Evolutionary conservation across 2,329 filamentous ascomycete species (phyloP).

Genomic region (Xylariaceae sp.): DNA sequence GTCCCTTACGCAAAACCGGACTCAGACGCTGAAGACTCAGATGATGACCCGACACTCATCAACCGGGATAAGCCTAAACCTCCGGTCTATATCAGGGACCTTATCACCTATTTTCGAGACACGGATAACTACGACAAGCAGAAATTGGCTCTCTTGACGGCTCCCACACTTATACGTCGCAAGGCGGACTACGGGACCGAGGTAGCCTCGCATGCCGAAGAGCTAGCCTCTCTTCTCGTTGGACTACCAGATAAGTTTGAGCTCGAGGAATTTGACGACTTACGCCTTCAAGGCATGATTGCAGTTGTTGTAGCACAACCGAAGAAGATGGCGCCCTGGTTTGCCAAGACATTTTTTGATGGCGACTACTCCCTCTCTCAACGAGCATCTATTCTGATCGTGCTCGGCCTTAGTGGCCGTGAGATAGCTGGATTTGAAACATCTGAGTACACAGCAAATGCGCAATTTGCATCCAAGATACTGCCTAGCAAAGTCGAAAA

Average conservation of each 20-base stretch:
- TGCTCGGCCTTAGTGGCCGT: slow-evolving; percentile 75
- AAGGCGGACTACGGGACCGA: slow-evolving; percentile 88
- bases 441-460: slow-evolving; percentile 45
- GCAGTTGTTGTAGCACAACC: slow-evolving; percentile 76
- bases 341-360: slow-evolving; percentile 79
- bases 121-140: slow-evolving; percentile 82
- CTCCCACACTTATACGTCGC: slow-evolving; percentile 75
- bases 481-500: slow-evolving; percentile 72
- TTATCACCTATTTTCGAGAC: slow-evolving; percentile 75
- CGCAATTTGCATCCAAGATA: slow-evolving; percentile 73
- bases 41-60: slow-evolving; percentile 86
- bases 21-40: slow-evolving; percentile 84
- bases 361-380: slow-evolving; percentile 89
- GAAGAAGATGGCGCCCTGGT: slow-evolving; percentile 75
- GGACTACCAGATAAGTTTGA: slow-evolving; percentile 84
- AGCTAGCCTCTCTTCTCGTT: slow-evolving; percentile 71
- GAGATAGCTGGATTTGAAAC: slow-evolving; percentile 76
- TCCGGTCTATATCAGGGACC: slow-evolving; percentile 86
- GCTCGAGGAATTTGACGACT: slow-evolving; percentile 70
- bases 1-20: slow-evolving; percentile 79
- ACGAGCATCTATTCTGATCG: slow-evolving; percentile 74
- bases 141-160: slow-evolving; percentile 71
- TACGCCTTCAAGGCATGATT: slow-evolving; percentile 76
- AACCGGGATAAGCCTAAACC: slow-evolving; percentile 76
- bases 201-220: slow-evolving; percentile 76